Conservation (phyloP, 2,329 filamentous ascomycete species). For the Oidium heveae region DNA sequence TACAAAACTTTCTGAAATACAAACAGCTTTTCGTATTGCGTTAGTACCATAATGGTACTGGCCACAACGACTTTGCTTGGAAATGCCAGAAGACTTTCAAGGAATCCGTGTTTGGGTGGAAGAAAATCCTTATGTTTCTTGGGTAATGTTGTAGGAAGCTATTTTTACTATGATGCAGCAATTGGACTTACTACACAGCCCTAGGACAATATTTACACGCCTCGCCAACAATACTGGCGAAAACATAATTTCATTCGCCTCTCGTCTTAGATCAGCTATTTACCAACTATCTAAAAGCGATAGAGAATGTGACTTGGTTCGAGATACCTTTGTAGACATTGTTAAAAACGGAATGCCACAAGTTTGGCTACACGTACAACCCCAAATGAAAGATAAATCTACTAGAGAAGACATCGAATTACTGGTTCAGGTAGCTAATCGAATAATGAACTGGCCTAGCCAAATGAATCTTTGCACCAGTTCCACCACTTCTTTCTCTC, state of each 20-base stretch:
- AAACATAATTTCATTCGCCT: no score
- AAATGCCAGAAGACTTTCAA: background rate
- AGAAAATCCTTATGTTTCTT: background rate
- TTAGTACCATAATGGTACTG: background rate
- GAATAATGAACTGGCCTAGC: no score
- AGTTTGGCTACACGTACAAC: background rate
- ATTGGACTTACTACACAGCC: background rate
- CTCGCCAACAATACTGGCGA: background rate
- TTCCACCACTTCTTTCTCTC: no score
- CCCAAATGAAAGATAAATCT: background rate
- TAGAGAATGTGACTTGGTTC: background rate
- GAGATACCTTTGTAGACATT: no score
- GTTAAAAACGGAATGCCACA: background rate
- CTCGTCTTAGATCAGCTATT: background rate
- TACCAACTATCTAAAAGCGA: background rate
- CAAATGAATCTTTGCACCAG: no score
- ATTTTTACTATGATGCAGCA: background rate
- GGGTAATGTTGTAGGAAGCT: background rate
- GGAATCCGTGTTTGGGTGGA: background rate
- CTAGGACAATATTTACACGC: background rate
- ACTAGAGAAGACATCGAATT: background rate
- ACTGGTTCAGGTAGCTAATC: background rate
- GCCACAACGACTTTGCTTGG: background rate
- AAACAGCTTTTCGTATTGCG: background rate
- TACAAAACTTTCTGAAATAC: background rate